A percentile compares a stretch with the other conserved stretches of the same genome.
Conservation (phyloP, 192 early-diverging fungal genomes). For the Obelidium mucronatum region DNA sequence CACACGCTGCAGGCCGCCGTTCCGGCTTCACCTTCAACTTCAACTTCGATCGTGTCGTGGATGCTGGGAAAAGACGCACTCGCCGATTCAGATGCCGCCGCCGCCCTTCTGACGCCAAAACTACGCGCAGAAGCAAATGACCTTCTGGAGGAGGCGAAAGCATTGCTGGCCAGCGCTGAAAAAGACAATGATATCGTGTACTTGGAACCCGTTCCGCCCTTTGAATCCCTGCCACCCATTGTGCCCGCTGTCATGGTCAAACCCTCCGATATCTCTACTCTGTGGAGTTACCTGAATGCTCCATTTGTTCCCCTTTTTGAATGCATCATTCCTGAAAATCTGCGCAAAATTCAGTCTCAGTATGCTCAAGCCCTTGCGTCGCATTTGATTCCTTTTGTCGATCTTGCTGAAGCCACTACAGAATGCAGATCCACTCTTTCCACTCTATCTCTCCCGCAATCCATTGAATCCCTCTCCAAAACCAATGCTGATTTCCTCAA, state of each 20-base stretch:
- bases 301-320: slow-evolving; percentile 3
- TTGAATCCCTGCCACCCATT: neutral
- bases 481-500: slow-evolving; percentile 5
- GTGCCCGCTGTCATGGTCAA: slow-evolving; percentile 11
- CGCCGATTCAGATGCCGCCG: neutral
- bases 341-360: neutral
- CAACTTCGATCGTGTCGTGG: neutral
- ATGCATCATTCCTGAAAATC: neutral
- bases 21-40: neutral
- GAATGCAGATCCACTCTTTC: neutral
- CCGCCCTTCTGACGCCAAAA: neutral
- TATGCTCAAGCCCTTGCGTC: neutral
- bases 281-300: neutral
- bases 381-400: neutral
- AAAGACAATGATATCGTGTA: slow-evolving; percentile 23
- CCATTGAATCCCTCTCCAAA: neutral
- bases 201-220: neutral
- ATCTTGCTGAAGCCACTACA: neutral
- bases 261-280: neutral
- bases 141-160: neutral
- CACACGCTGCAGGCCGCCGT: neutral
- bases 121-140: neutral
- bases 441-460: neutral
- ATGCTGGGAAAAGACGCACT: neutral
- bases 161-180: neutral